Evolutionary conservation across 2,329 filamentous ascomycete species (phyloP).

Genomic region (Kalmusia sp.): DNA sequence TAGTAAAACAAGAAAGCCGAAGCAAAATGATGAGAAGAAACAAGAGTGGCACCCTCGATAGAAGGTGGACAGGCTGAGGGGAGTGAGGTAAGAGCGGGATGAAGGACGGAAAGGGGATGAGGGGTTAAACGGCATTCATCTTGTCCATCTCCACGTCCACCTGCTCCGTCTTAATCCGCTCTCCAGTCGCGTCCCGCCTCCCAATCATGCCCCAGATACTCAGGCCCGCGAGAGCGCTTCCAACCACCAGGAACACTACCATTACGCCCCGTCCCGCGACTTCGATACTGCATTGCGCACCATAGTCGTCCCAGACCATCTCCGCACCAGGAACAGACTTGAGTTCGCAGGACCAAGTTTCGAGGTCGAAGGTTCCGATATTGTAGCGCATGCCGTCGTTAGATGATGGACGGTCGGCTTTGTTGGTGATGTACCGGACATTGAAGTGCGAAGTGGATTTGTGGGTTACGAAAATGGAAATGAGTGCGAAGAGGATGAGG

Average conservation of each 20-base stretch:
- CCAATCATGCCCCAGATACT: constrained; percentile 33
- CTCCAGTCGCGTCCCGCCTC: constrained; percentile 24
- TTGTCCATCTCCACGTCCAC: constrained; percentile 38
- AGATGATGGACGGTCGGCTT: constrained; percentile 20
- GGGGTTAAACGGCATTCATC: constrained; percentile 25
- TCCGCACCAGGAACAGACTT: constrained; percentile 24
- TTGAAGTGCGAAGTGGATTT: constrained; percentile 37
- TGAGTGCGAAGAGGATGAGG: constrained; percentile 38
- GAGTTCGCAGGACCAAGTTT: constrained; percentile 44
- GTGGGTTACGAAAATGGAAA: constrained; percentile 39
- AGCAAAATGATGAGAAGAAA: not conserved
- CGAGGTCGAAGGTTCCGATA: constrained; percentile 43
- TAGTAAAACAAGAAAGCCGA: not conserved
- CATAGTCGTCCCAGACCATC: constrained; percentile 38
- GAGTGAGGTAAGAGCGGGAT: too few relatives aligned
- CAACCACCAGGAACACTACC: constrained; percentile 36
- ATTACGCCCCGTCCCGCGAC: constrained; percentile 36
- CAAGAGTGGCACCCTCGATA: too few relatives aligned
- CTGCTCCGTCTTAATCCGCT: constrained; percentile 36
- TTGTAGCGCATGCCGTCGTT: constrained; percentile 36
- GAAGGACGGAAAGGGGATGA: not conserved
- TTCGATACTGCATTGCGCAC: constrained; percentile 36
- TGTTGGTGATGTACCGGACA: constrained; percentile 31
- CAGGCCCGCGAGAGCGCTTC: constrained; percentile 24
- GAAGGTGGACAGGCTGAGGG: too few relatives aligned